Evolutionary conservation across 495 filamentous ascomycete species (phyloP).

Genomic region (Aspergillus bridgeri): DNA sequence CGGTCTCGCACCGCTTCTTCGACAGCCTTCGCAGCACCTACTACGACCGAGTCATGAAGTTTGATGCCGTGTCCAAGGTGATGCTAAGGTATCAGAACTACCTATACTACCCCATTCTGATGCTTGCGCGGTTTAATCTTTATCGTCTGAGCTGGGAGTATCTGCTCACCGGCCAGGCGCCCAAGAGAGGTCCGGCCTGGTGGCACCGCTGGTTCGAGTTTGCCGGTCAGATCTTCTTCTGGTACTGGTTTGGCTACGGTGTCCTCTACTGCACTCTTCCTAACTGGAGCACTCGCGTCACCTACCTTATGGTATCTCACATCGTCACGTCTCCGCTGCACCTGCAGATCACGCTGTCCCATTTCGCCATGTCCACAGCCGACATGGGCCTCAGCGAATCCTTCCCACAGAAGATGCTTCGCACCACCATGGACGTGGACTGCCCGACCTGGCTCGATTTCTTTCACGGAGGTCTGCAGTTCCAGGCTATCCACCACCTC

Average conservation of each 20-base stretch:
- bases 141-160: slow-evolving; percentile 82
- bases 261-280: slow-evolving; percentile 76
- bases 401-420: slow-evolving; percentile 94
- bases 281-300: slow-evolving; percentile 61
- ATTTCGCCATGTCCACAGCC: slow-evolving; percentile 95
- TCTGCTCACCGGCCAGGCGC: slow-evolving; percentile 71
- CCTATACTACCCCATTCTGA: slow-evolving; percentile 81
- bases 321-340: slow-evolving; percentile 84
- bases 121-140: slow-evolving; percentile 89
- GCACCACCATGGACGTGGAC: slow-evolving; percentile 97
- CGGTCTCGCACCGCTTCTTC: slow-evolving; percentile 84
- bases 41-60: slow-evolving; percentile 83
- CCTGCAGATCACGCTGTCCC: slow-evolving; percentile 92
- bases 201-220: slow-evolving; percentile 90
- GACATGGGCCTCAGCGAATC: slow-evolving; percentile 85
- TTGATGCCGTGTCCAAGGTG: slow-evolving; percentile 71
- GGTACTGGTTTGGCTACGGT: slow-evolving; percentile 90
- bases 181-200: slow-evolving; percentile 76
- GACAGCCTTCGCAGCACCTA: slow-evolving; percentile 75
- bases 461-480: slow-evolving; percentile 93
- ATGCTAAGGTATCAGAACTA: slow-evolving; percentile 74
- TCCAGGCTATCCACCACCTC: slow-evolving; percentile 94
- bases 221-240: slow-evolving; percentile 80
- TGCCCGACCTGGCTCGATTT: slow-evolving; percentile 95
- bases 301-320: slow-evolving; percentile 83